phyloP scores from a whole-genome alignment of 257 asterid genomes.

The Perilla frutescens region DNA sequence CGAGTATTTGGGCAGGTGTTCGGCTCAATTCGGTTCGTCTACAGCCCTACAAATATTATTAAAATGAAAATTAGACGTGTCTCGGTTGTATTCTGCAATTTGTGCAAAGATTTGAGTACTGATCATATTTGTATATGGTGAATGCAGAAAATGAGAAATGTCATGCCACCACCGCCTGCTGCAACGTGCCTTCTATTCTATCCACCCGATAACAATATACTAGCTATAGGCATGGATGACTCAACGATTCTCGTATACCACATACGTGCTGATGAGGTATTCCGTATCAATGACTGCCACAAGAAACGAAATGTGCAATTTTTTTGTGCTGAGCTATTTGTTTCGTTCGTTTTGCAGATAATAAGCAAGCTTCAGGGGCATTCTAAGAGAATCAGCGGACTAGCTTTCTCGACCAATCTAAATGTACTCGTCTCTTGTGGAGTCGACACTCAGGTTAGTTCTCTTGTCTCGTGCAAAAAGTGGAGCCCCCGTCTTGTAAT shows the following conservation, averaged over 20 bases:
- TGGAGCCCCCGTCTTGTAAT: background rate
- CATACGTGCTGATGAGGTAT: conserved; percentile 64
- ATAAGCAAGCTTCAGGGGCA: conserved; percentile 67
- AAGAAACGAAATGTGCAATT: background rate
- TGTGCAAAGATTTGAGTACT: conserved; percentile 6
- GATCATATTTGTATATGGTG: conserved; percentile 27
- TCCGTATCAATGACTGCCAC: background rate
- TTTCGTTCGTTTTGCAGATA: conserved; percentile 46
- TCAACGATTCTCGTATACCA: conserved; percentile 63
- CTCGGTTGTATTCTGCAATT: no score
- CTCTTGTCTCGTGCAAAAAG: background rate
- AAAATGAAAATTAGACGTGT: no score
- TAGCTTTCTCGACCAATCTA: conserved; percentile 59
- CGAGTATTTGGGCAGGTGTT: no score
- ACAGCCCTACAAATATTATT: no score
- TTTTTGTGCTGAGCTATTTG: background rate
- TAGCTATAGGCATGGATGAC: conserved; percentile 75
- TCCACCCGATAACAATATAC: conserved; percentile 76
- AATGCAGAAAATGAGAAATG: conserved; percentile 58
- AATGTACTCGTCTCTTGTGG: conserved; percentile 66
- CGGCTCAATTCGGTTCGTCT: no score
- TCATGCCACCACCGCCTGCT: conserved; percentile 58
- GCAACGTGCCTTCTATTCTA: conserved; percentile 69
- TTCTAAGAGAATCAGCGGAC: conserved; percentile 57
- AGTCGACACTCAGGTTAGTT: conserved; percentile 63